Conservation (phyloP, 495 filamentous ascomycete species). For the Friedmanniomyces simplex region DNA sequence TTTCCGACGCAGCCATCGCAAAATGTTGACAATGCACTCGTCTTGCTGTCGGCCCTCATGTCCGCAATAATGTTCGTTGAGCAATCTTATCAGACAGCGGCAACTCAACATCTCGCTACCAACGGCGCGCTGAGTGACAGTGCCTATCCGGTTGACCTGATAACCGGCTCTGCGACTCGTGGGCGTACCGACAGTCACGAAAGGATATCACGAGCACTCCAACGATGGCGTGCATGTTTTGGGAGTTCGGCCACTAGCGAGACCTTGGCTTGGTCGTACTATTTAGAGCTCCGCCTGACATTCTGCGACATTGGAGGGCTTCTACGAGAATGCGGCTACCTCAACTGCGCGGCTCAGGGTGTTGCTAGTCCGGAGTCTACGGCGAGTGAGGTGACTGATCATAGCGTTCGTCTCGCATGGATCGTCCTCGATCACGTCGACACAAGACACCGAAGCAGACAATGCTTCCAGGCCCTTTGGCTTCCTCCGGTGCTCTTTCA, state of each 20-base stretch:
- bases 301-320: background rate
- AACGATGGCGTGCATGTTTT: background rate
- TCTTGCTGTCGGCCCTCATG: background rate
- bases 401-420: background rate
- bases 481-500: background rate
- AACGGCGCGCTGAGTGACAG: too few species aligned
- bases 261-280: background rate
- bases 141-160: background rate
- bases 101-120: background rate
- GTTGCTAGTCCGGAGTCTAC: too few species aligned
- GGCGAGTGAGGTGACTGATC: background rate
- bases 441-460: background rate
- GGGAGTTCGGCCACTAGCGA: background rate
- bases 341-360: too few species aligned
- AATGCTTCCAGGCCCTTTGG: background rate
- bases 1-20: background rate
- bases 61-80: background rate
- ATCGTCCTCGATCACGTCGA: background rate
- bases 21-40: background rate
- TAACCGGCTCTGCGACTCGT: background rate
- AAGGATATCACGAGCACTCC: background rate
- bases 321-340: background rate
- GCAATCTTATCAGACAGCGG: background rate
- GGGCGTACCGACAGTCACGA: background rate
- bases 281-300: background rate